Percentiles rank a stretch among this genome's conserved stretches.
Conservation (phyloP, 2,329 filamentous ascomycete species). For the Hysterium pulicare region DNA sequence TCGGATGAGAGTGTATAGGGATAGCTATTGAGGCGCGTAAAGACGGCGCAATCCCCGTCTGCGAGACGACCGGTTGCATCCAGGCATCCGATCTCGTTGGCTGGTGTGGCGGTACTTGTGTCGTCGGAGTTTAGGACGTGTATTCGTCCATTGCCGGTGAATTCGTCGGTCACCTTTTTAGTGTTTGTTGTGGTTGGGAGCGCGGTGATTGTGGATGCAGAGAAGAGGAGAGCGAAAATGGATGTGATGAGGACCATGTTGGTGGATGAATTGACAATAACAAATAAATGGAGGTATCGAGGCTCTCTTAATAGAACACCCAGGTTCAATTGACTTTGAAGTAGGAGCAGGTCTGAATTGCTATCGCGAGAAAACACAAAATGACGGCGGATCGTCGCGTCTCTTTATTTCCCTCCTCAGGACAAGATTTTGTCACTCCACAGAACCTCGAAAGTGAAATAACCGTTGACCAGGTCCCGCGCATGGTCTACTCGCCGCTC, state of each 20-base stretch:
- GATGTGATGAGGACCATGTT: slow-evolving; percentile 6
- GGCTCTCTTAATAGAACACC: too few relatives aligned
- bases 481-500: too few relatives aligned
- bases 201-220: slow-evolving; percentile 9
- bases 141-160: slow-evolving; percentile 28
- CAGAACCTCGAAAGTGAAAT: too few relatives aligned
- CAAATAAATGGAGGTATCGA: too few relatives aligned
- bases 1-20: slow-evolving; percentile 27
- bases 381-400: too few relatives aligned
- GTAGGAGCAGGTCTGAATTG: too few relatives aligned
- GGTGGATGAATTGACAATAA: too few relatives aligned
- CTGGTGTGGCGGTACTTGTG: slow-evolving; percentile 21
- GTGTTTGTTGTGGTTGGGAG: slow-evolving; percentile 17
- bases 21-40: slow-evolving; percentile 17
- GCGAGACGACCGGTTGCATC: slow-evolving; percentile 23
- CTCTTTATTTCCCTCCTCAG: too few relatives aligned
- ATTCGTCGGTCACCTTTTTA: too few relatives aligned
- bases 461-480: too few relatives aligned
- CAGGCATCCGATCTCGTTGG: slow-evolving; percentile 25
- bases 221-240: slow-evolving; percentile 11
- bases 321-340: too few relatives aligned
- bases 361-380: slow-evolving; percentile 9
- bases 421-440: too few relatives aligned
- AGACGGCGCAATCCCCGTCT: slow-evolving; percentile 20
- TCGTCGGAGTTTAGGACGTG: slow-evolving; percentile 26